Percentiles rank a stretch among this genome's conserved stretches.
Conservation (phyloP, 257 asterid species). For the Solanum etuberosum region DNA sequence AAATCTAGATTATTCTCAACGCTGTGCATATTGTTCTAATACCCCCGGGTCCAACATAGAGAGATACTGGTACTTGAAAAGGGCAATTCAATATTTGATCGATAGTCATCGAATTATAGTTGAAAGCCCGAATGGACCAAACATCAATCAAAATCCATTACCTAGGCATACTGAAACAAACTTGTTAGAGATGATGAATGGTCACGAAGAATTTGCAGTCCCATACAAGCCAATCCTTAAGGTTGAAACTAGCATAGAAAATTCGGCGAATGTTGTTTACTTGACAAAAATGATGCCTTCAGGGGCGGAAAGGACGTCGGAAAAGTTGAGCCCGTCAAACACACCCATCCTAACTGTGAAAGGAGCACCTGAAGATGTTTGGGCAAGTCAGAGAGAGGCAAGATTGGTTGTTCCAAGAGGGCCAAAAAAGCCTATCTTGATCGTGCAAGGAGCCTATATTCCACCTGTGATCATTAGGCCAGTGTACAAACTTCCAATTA, state of each 20-base stretch:
- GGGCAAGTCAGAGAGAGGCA: too few species aligned
- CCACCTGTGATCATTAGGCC: too few species aligned
- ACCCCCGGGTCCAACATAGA: too few species aligned
- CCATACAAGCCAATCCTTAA: too few species aligned
- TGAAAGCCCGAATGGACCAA: too few species aligned
- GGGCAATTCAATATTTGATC: too few species aligned
- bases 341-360: too few species aligned
- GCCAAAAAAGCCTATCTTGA: neutral
- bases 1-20: neutral
- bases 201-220: neutral
- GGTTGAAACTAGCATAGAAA: neutral
- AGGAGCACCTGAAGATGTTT: neutral
- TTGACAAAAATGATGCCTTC: too few species aligned
- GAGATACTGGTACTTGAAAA: too few species aligned
- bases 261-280: too few species aligned
- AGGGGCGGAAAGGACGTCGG: accelerated
- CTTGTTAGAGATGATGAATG: neutral
- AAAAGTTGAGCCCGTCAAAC: neutral
- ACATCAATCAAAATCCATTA: too few species aligned
- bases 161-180: neutral
- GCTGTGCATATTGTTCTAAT: neutral
- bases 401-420: too few species aligned
- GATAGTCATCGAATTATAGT: neutral
- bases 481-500: neutral
- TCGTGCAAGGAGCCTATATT: neutral